These are phyloP conservation scores for Sporothrix luriei DNA, from an alignment of 2,329 filamentous ascomycete genomes.

Conservation along the genomic window DNA sequence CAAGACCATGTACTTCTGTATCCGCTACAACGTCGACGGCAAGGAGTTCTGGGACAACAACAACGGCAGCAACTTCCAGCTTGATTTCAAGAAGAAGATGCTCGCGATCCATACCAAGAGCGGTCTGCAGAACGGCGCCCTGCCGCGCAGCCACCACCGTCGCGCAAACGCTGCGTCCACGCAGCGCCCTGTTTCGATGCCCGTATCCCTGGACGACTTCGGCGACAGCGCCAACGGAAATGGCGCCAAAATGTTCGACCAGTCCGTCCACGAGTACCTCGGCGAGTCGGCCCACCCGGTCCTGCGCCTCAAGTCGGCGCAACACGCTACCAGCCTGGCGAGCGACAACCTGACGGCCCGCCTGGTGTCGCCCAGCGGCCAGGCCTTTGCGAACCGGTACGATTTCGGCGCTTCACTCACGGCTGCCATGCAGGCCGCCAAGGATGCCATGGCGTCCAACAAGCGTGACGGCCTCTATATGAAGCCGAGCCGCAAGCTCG, in stretches of 20 bases:
- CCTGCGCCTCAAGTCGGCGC: conserved; percentile 70
- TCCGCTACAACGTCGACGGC: conserved; percentile 82
- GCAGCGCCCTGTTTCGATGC: conserved; percentile 58
- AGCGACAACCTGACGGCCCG: conserved; percentile 61
- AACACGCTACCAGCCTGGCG: conserved; percentile 64
- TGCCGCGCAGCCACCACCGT: conserved; percentile 70
- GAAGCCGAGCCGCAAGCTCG: conserved; percentile 53
- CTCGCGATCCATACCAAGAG: conserved; percentile 65
- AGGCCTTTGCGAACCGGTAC: conserved; percentile 89
- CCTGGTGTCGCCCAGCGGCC: conserved; percentile 60
- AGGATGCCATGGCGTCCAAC: conserved; percentile 55
- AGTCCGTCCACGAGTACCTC: conserved; percentile 63
- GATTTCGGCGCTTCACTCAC: conserved; percentile 92
- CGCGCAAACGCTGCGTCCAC: conserved; percentile 47
- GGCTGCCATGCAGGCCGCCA: conserved; percentile 76
- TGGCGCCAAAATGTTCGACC: conserved; percentile 51
- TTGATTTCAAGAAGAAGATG: conserved; percentile 84
- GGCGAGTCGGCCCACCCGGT: conserved; percentile 60
- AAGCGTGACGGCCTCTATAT: conserved; percentile 62
- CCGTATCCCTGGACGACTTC: conserved; percentile 71
- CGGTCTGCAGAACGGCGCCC: conserved; percentile 39
- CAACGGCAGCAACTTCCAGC: conserved; percentile 79
- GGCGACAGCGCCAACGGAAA: conserved; percentile 58
- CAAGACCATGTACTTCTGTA: conserved; percentile 90
- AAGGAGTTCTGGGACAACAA: conserved; percentile 98